Conservation (phyloP, 2,329 filamentous ascomycete species). For the Leptographium lundbergii region DNA sequence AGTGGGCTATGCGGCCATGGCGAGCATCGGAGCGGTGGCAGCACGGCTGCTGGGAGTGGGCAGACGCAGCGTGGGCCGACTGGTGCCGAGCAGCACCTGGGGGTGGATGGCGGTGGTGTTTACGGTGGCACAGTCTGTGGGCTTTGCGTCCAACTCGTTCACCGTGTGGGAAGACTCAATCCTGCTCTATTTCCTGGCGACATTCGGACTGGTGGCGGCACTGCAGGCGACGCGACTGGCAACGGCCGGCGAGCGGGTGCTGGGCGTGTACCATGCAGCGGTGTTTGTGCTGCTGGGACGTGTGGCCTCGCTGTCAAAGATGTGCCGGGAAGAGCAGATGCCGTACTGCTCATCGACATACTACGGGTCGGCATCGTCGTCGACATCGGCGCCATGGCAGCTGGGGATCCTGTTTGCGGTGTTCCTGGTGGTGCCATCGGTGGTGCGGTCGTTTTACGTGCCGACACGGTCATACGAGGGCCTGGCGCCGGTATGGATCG, state of each 20-base stretch:
- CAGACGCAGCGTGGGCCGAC: conserved; percentile 26
- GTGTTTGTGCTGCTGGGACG: conserved; percentile 71
- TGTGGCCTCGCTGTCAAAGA: conserved; percentile 72
- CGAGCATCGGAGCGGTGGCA: conserved; percentile 28
- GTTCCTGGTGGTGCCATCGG: conserved; percentile 56
- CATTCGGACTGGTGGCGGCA: conserved; percentile 68
- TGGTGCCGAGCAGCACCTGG: conserved; percentile 69
- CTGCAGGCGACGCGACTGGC: conserved; percentile 64
- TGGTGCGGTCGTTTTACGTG: conserved; percentile 67
- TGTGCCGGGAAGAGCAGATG: conserved; percentile 98
- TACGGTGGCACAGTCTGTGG: conserved; percentile 75
- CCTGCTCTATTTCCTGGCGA: conserved; percentile 77
- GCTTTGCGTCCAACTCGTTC: conserved; percentile 95
- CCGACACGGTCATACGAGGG: conserved; percentile 83
- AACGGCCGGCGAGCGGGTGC: conserved; percentile 50
- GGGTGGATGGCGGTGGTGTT: conserved; percentile 75
- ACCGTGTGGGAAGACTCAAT: conserved; percentile 99
- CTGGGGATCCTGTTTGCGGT: conserved; percentile 67
- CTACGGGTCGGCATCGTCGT: conserved; percentile 83
- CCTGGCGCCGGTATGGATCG: conserved; percentile 73
- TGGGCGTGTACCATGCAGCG: conserved; percentile 75
- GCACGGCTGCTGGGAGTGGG: conserved; percentile 30
- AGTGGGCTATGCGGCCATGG: conserved; percentile 28
- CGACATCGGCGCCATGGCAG: conserved; percentile 87
- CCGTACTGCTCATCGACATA: conserved; percentile 92